Evolutionary conservation across 441 rosid genomes (phyloP), one percentile per base, ranked within the genome.

Genomic region (Pelargonium citronellum): DNA sequence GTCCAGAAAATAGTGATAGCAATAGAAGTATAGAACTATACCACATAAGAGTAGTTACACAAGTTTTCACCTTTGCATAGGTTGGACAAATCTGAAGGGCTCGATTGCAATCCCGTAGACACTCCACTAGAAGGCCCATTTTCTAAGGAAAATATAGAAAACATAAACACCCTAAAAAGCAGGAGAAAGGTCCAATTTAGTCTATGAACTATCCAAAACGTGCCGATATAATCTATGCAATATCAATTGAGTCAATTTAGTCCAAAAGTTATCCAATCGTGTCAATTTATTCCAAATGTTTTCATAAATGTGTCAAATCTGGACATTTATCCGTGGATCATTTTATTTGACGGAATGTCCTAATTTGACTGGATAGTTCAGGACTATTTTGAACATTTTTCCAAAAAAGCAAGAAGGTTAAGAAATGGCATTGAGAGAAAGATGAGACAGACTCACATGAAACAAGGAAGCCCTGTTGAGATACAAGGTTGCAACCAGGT

Each of bases 391-490:
- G 44, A 1, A 69, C 67, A 65, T 71, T 66, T 70, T 83, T 17
- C 11, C 0, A 55, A 55, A 22, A 55, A 55, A 16, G 10, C 61
- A 55, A 55, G 24, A 34, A 34, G 6, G 39, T 34, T 34, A 34
- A 34, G 39, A 57, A 57, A 57, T 22, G 12, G 19, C 24, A 57
- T 17, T 5, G 62, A 3, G 20, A 57, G 22, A 17, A 55, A 5
- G 4, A 53, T 6, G 20, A 57, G 10, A 57, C 7, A 13, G 53
- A 75, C 87, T 82, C 72, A 91, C 97, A 66, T 83, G 86, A 22
- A 90, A 83, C 24, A 80, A 77, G 44, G 84, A 83, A 66, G 98
- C 95, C 24, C 98, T 80, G 69, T 92, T 92, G 71, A 90, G 77
- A 73, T 79, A 90, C 65, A 90, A 80, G 24, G 89, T 75, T 7